A percentile compares a stretch with the other conserved stretches of the same genome.
These are phyloP conservation scores for Singerocomus inundabilis DNA, from an alignment of 1,284 basidiomycete genomes.

Conservation along the genomic window DNA sequence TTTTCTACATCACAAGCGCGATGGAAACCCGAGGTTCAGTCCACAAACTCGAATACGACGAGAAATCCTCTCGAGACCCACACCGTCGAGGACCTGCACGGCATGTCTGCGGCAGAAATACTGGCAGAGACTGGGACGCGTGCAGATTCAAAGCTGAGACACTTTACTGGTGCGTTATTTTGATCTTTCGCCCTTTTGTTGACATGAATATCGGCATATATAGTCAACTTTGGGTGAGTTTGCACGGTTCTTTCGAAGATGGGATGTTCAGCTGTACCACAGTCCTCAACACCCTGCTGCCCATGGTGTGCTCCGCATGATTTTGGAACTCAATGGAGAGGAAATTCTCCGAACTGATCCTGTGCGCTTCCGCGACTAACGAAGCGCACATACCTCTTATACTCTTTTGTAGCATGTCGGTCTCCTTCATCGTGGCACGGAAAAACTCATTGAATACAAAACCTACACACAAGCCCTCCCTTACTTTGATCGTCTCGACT, in stretches of 20 bases:
- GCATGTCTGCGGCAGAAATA: conserved; percentile 74
- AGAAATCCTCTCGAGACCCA: conserved; percentile 62
- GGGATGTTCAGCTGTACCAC: background rate
- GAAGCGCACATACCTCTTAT: background rate
- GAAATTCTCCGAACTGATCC: conserved; percentile 90
- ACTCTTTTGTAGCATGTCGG: conserved; percentile 76
- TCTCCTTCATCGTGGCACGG: conserved; percentile 94
- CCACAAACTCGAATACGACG: conserved; percentile 25
- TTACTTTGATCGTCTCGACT: conserved; percentile 99
- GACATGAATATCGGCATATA: conserved; percentile 6
- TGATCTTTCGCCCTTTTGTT: conserved; percentile 6
- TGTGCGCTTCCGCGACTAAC: conserved; percentile 43
- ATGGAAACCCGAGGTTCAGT: conserved; percentile 24
- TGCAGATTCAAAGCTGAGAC: conserved; percentile 82
- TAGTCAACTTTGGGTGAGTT: conserved; percentile 86
- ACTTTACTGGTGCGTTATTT: conserved; percentile 77
- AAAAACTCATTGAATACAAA: conserved; percentile 99
- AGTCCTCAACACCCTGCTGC: conserved; percentile 98
- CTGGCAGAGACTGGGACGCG: conserved; percentile 71
- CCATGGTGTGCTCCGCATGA: conserved; percentile 97
- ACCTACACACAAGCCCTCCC: conserved; percentile 98
- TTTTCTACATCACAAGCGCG: conserved; percentile 29
- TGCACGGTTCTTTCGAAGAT: background rate
- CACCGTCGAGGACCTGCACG: conserved; percentile 81
- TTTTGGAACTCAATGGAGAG: conserved; percentile 97